Evolutionary conservation across 129 eudicot species (phyloP).

Genomic region (Glebionis coronaria): DNA sequence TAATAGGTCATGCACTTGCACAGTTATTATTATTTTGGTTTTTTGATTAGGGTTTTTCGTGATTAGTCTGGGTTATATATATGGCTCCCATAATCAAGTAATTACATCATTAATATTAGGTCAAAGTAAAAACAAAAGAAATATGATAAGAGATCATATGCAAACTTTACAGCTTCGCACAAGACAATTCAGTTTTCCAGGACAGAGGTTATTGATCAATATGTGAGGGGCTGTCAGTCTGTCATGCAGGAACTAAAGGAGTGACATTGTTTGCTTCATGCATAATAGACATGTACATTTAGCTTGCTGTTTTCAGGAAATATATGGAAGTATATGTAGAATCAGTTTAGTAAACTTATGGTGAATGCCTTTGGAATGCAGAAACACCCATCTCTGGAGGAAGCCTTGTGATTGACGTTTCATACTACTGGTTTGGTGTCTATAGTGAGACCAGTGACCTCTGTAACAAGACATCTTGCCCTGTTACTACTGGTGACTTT

Average conservation of each 20-base stretch:
- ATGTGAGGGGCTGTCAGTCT: no score
- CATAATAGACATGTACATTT: not conserved
- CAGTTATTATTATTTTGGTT: no score
- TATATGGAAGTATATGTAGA: not conserved
- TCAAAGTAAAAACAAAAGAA: not conserved
- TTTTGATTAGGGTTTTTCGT: no score
- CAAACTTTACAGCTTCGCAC: not conserved
- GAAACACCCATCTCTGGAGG: slow-evolving; percentile 69
- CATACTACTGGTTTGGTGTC: slow-evolving; percentile 48
- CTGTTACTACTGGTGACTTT: slow-evolving; percentile 67
- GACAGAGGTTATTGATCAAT: not conserved
- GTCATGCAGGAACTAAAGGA: not conserved
- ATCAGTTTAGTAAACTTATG: slow-evolving; percentile 1
- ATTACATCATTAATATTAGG: no score
- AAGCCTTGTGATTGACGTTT: slow-evolving; percentile 60
- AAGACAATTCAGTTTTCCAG: not conserved
- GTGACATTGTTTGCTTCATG: not conserved
- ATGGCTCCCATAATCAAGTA: no score
- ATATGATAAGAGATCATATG: not conserved
- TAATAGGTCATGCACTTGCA: no score
- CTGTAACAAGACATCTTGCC: slow-evolving; percentile 78
- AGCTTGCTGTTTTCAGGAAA: not conserved
- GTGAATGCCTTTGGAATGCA: slow-evolving; percentile 32
- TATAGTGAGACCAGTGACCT: slow-evolving; percentile 63
- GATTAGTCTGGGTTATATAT: no score